A percentile compares a stretch with the other conserved stretches of the same genome.
These are phyloP conservation scores for Exserohilum rostratum DNA, from an alignment of 2,329 filamentous ascomycete species.

Conservation along the genomic window DNA sequence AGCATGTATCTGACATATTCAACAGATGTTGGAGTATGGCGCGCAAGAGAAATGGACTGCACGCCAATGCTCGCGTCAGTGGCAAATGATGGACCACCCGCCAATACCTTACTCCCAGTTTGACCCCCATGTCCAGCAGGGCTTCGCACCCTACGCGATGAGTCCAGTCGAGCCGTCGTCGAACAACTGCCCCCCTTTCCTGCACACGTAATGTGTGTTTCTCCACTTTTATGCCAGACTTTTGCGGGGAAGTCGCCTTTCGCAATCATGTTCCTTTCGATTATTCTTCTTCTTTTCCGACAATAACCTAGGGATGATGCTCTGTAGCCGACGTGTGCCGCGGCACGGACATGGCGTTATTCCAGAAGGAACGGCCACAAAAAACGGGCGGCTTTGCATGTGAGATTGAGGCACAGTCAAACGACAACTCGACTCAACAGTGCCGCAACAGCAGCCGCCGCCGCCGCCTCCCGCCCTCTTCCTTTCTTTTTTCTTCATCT, in stretches of 20 bases:
- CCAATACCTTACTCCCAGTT: constrained; percentile 43
- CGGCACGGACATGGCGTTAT: constrained; percentile 9
- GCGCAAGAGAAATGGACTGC: constrained; percentile 59
- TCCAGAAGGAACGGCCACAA: background rate
- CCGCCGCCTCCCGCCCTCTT: no score
- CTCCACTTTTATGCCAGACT: background rate
- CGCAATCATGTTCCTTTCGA: background rate
- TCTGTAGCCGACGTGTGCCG: constrained; percentile 1
- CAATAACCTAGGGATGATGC: constrained; percentile 3
- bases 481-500: background rate
- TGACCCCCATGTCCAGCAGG: constrained; percentile 40
- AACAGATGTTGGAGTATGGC: constrained; percentile 59
- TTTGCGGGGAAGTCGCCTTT: background rate
- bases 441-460: no score
- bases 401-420: constrained; percentile 4
- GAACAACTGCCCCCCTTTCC: constrained; percentile 36
- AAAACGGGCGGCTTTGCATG: constrained; percentile 8
- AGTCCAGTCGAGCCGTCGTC: constrained; percentile 43
- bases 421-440: background rate
- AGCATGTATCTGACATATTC: constrained; percentile 16
- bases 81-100: constrained; percentile 53
- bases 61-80: constrained; percentile 58
- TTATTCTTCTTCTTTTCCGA: background rate
- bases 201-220: constrained; percentile 28
- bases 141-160: constrained; percentile 44